phyloP scores from a whole-genome alignment of 1,139 yeast species.

The Suhomyces anneliseae region DNA sequence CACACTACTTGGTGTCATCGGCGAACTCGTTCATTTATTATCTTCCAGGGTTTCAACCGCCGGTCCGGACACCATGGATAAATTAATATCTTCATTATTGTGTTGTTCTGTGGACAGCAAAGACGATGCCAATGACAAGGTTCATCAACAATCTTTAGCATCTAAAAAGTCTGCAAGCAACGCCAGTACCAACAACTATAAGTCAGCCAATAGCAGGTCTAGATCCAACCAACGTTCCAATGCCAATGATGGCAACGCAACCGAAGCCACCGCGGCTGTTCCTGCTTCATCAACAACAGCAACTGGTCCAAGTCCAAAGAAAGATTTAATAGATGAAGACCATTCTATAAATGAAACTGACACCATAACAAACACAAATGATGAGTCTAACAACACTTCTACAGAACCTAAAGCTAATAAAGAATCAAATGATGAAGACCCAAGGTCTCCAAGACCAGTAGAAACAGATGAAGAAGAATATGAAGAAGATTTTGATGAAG shows the following conservation, averaged over 20 bases:
- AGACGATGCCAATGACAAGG: conserved; percentile 35
- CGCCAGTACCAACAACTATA: conserved; percentile 6
- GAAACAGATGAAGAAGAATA: conserved; percentile 21
- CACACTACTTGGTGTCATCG: conserved; percentile 1
- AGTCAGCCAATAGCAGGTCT: conserved; percentile 3
- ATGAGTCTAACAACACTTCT: conserved; percentile 22
- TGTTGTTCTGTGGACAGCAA: conserved; percentile 43
- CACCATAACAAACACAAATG: conserved; percentile 46
- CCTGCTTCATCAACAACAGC: conserved; percentile 5
- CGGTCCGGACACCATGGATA: conserved; percentile 21
- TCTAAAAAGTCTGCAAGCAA: conserved; percentile 3
- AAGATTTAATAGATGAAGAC: conserved; percentile 40
- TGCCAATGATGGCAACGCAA: conserved; percentile 6
- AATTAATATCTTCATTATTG: conserved; percentile 34
- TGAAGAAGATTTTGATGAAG: conserved; percentile 24
- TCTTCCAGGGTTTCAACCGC: conserved; percentile 7
- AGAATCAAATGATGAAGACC: conserved; percentile 6
- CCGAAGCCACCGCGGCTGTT: conserved; percentile 11
- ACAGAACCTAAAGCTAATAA: conserved; percentile 6
- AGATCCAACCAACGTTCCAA: neutral
- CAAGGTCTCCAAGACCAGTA: conserved; percentile 4
- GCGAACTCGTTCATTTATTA: conserved; percentile 1
- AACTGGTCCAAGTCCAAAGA: conserved; percentile 16
- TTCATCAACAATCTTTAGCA: conserved; percentile 13
- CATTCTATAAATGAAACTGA: conserved; percentile 46